phyloP scores from a whole-genome alignment of 768 basidiomycete genomes.

The Mycena sanguinolenta region DNA sequence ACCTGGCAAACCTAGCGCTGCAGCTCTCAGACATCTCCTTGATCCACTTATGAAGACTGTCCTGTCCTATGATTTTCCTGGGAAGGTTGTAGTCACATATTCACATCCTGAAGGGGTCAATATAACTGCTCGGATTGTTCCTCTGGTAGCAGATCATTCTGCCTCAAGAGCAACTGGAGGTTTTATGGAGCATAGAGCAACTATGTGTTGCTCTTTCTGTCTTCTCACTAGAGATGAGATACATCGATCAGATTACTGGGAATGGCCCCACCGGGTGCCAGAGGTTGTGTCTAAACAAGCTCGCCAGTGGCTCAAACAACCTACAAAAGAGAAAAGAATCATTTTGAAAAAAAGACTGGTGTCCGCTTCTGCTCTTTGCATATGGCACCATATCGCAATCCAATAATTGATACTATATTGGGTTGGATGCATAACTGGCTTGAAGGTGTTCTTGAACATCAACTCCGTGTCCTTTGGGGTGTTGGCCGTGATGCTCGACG shows the following conservation, averaged over 20 bases:
- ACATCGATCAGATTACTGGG: constrained; percentile 26
- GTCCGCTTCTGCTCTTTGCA: constrained; percentile 34
- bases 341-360: constrained; percentile 21
- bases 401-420: constrained; percentile 27
- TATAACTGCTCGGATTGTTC: too few species aligned
- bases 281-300: constrained; percentile 28
- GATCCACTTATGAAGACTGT: constrained; percentile 19
- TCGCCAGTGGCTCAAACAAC: constrained; percentile 28
- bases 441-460: too few species aligned
- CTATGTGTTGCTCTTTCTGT: constrained; percentile 40
- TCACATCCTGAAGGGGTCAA: constrained; percentile 31
- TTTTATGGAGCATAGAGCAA: constrained; percentile 30
- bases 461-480: too few species aligned
- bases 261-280: constrained; percentile 31
- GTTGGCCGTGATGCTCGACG: constrained; percentile 21
- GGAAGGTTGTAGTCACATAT: constrained; percentile 24
- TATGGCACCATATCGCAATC: constrained; percentile 35
- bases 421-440: constrained; percentile 20
- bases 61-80: constrained; percentile 11
- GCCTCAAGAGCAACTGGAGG: constrained; percentile 37
- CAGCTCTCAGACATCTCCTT: neutral
- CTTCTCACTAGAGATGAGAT: constrained; percentile 21
- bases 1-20: constrained; percentile 39
- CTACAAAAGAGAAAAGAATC: constrained; percentile 12
- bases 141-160: constrained; percentile 35